Evolutionary conservation across 2,329 filamentous ascomycete genomes (phyloP).

Genomic region (Penicillium sp.): DNA sequence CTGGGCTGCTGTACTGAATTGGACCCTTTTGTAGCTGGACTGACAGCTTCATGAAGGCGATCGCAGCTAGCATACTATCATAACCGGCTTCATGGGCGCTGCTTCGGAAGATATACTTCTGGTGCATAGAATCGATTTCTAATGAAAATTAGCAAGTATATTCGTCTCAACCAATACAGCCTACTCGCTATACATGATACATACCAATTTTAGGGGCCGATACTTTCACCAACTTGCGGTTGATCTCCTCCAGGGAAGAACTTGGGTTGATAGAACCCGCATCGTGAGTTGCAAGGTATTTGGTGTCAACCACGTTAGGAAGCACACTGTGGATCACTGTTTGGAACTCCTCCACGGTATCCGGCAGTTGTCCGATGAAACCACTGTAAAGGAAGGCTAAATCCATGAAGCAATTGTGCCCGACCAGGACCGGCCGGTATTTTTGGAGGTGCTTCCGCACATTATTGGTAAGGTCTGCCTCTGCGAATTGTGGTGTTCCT

Average conservation of each 20-base stretch:
- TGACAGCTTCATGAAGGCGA: slow-evolving; percentile 58
- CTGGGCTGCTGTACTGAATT: neutral
- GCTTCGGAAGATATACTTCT: slow-evolving; percentile 29
- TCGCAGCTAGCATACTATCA: slow-evolving; percentile 62
- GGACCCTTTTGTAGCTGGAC: slow-evolving; percentile 44
- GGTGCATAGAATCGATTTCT: slow-evolving; percentile 34
- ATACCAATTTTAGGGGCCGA: slow-evolving; percentile 33
- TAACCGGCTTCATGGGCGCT: slow-evolving; percentile 61
- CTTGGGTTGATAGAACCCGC: slow-evolving; percentile 52
- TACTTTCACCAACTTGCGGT: slow-evolving; percentile 24
- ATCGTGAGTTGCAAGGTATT: slow-evolving; percentile 62
- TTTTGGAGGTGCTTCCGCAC: slow-evolving; percentile 45
- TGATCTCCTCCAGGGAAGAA: slow-evolving; percentile 35
- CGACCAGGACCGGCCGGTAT: slow-evolving; percentile 55
- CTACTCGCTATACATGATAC: slow-evolving; percentile 10
- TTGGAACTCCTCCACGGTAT: slow-evolving; percentile 56
- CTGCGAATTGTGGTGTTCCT: slow-evolving; percentile 15
- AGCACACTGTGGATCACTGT: slow-evolving; percentile 53
- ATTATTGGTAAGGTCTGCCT: slow-evolving; percentile 29
- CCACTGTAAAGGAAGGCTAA: slow-evolving; percentile 61
- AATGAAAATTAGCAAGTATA: neutral
- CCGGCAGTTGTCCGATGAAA: slow-evolving; percentile 60
- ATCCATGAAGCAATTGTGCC: slow-evolving; percentile 65
- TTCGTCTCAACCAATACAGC: neutral
- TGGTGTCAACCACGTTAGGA: slow-evolving; percentile 61